Conservation (phyloP, 257 asterid species). For the Knoxia roxburghii region DNA sequence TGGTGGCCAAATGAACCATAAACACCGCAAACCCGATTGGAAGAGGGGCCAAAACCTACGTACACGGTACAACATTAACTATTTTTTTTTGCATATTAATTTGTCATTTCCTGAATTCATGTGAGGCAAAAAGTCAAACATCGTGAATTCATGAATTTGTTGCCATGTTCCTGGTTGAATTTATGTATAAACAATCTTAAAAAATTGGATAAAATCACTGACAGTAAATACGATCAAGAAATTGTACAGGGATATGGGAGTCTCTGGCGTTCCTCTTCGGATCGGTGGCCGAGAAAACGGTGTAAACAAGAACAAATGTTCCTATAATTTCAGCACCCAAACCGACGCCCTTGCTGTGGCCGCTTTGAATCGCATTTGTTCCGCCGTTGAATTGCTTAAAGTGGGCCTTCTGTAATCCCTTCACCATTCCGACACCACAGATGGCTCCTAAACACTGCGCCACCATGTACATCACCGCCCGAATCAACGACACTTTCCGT, state of each 20-base stretch:
- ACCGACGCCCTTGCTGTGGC: conserved; percentile 45
- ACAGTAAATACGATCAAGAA: too few relatives aligned
- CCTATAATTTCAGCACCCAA: conserved; percentile 64
- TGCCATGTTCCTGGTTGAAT: too few relatives aligned
- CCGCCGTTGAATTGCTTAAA: conserved; percentile 50
- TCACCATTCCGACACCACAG: conserved; percentile 64
- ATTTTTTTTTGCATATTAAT: too few relatives aligned
- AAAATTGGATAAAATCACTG: too few relatives aligned
- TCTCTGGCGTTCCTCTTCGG: conserved; percentile 75
- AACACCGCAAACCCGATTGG: conserved; percentile 41
- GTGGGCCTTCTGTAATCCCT: conserved; percentile 46
- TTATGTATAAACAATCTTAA: too few relatives aligned
- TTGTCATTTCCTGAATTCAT: too few relatives aligned
- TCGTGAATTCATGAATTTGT: too few relatives aligned
- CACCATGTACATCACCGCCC: conserved; percentile 70
- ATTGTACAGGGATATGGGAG: conserved; percentile 64
- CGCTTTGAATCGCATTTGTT: conserved; percentile 36
- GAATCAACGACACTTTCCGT: conserved; percentile 54
- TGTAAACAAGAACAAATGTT: conserved; percentile 71
- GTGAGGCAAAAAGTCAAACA: too few relatives aligned
- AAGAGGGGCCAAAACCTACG: conserved; percentile 32
- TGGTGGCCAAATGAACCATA: conserved; percentile 41
- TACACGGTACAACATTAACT: too few relatives aligned
- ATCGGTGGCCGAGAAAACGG: conserved; percentile 79
- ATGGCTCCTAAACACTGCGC: conserved; percentile 73